A percentile compares a stretch with the other conserved stretches of the same genome.
These are phyloP conservation scores for Fusarium guadeloupense DNA, from an alignment of 2,329 filamentous ascomycete species.

Conservation along the genomic window DNA sequence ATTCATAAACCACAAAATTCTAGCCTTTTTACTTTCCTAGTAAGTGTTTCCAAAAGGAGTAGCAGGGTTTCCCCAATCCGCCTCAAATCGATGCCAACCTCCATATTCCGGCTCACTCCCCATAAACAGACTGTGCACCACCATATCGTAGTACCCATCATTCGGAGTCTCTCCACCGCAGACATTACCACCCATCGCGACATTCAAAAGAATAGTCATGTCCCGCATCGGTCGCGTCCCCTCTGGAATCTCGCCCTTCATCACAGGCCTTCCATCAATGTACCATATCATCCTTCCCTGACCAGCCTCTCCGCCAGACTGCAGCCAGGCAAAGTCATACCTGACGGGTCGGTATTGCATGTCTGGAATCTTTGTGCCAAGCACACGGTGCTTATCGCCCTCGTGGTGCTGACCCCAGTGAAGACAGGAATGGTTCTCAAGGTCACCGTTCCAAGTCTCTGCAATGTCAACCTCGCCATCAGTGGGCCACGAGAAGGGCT, in stretches of 20 bases:
- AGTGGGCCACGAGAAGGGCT: slow-evolving; percentile 66
- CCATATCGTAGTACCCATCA: slow-evolving; percentile 66
- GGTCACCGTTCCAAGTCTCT: slow-evolving; percentile 68
- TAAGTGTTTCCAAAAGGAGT: slow-evolving; percentile 48
- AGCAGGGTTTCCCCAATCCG: slow-evolving; percentile 54
- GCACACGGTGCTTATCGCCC: slow-evolving; percentile 64
- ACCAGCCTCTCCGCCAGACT: slow-evolving; percentile 53
- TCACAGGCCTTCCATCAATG: slow-evolving; percentile 64
- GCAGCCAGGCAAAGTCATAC: slow-evolving; percentile 67
- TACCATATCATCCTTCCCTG: slow-evolving; percentile 66
- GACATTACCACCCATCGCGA: slow-evolving; percentile 71
- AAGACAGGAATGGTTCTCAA: slow-evolving; percentile 64
- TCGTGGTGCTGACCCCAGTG: slow-evolving; percentile 68
- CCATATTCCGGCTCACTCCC: slow-evolving; percentile 60
- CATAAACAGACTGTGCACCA: slow-evolving; percentile 62
- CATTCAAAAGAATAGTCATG: slow-evolving; percentile 65
- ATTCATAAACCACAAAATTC: neutral
- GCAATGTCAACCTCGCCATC: slow-evolving; percentile 70
- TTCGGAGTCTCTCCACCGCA: slow-evolving; percentile 60
- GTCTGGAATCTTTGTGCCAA: slow-evolving; percentile 60
- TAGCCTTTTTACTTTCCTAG: slow-evolving; percentile 7
- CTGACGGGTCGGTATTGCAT: slow-evolving; percentile 58
- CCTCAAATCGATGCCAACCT: slow-evolving; percentile 64
- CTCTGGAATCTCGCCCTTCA: slow-evolving; percentile 63
- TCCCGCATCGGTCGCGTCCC: slow-evolving; percentile 65